Evolutionary conservation across 805 yeast genomes (phyloP), one percentile per base, ranked within the genome.

Genomic region (Myxozyma melibiosi): DNA sequence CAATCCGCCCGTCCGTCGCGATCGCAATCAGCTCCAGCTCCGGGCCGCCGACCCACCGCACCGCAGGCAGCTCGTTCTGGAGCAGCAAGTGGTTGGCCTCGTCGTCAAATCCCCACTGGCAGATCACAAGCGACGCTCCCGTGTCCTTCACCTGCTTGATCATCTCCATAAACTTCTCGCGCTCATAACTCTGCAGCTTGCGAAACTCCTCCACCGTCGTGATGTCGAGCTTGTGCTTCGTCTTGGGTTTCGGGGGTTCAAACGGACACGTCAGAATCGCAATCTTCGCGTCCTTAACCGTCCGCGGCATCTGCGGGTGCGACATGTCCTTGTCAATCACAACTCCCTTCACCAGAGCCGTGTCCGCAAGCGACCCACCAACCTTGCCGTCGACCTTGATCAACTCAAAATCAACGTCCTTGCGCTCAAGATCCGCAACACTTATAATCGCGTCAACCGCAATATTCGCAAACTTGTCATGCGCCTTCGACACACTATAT

Each of bases 41-140:
- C 51, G 95, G 89, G 42, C 98, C 99, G 60, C 98, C 99, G 51
- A 94, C 96, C 99, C 99, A 94, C 77, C 99, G 84, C 39, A 94
- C 94, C 24, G 98, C 98, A 37, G 97, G 96, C 62, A 94, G 80
- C 41, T 88, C 82, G 73, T 92, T 90, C 67, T 92, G 87, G 66
- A 91, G 78, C 58, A 94, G 79, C 70, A 94, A 76, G 74, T 94
- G 97, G 75, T 92, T 92, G 40, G 98, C 98, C 77, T 92, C 99
- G 73, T 92, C 99, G 73, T 92, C 99, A 68, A 92, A 94, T 16
- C 99, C 99, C 99, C 99, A 92, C 77, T 92, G 99, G 76, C 99
- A 94, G 38, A 95, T 92, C 51, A 92, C 99, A 54, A 92, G 82
- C 72, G 91, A 92, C 28, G 99, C 98, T 40, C 98, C 98, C 0